phyloP scores from a whole-genome alignment of 768 basidiomycete species.

The Hortiboletus flavorubellus region DNA sequence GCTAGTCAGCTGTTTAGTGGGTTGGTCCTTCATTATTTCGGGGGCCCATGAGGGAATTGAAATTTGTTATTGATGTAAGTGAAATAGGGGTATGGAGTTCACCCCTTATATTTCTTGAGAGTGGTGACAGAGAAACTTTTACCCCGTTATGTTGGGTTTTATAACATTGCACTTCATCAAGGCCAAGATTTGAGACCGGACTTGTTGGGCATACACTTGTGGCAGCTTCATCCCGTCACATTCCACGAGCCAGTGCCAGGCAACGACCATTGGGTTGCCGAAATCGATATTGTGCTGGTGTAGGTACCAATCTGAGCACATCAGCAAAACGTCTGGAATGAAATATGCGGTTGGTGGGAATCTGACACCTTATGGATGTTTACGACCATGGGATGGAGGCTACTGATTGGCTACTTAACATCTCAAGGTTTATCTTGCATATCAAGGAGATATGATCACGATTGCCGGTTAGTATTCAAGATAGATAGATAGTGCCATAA shows the following conservation, averaged over 20 bases:
- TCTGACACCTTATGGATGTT: too few relatives aligned
- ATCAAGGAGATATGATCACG: too few relatives aligned
- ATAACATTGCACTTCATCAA: conserved; percentile 2
- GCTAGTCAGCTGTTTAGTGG: too few relatives aligned
- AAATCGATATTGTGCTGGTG: not conserved
- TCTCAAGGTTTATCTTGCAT: too few relatives aligned
- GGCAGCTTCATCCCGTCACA: conserved; percentile 1
- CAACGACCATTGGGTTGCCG: not conserved
- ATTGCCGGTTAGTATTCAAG: too few relatives aligned
- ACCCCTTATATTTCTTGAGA: not conserved
- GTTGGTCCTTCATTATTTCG: not conserved
- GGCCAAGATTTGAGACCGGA: not conserved
- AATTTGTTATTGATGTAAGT: not conserved
- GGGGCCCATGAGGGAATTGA: not conserved
- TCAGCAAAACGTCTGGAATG: too few relatives aligned
- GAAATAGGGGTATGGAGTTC: not conserved
- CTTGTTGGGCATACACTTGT: not conserved
- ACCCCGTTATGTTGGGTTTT: not conserved
- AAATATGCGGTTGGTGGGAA: too few relatives aligned
- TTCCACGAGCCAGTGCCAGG: not conserved
- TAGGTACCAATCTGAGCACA: not conserved
- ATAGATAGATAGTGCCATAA: too few relatives aligned
- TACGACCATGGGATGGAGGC: too few relatives aligned
- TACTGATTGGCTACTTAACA: too few relatives aligned
- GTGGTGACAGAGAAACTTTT: not conserved